phyloP scores from a whole-genome alignment of 1,284 basidiomycete species.

The Tremellales sp. region DNA sequence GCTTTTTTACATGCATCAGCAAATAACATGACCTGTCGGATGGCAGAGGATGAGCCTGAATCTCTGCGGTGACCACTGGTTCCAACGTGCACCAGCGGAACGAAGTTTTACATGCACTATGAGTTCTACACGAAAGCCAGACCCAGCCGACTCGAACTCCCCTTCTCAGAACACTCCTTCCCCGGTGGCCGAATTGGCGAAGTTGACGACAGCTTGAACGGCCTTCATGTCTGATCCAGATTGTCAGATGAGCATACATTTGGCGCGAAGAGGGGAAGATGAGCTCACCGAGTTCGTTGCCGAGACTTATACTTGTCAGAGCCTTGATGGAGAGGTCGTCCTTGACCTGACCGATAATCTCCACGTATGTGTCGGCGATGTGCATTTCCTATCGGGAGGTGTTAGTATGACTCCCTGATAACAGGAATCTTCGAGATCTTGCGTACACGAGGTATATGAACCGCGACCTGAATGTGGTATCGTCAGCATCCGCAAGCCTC shows the following conservation, averaged over 20 bases:
- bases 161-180: slow-evolving; percentile 40
- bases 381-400: slow-evolving; percentile 56
- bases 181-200: slow-evolving; percentile 38
- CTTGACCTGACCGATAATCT: slow-evolving; percentile 68
- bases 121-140: too few species aligned
- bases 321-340: slow-evolving; percentile 62
- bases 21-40: too few species aligned
- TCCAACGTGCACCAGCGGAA: too few species aligned
- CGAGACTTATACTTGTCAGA: slow-evolving; percentile 60
- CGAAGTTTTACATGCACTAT: too few species aligned
- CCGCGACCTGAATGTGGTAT: too few species aligned
- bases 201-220: slow-evolving; percentile 41
- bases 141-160: too few species aligned
- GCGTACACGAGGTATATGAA: too few species aligned
- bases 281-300: slow-evolving; percentile 62
- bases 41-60: too few species aligned
- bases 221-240: slow-evolving; percentile 39
- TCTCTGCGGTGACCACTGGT: too few species aligned
- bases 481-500: slow-evolving; percentile 15
- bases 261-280: background rate
- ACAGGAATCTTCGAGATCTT: too few species aligned
- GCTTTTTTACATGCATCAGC: too few species aligned
- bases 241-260: background rate
- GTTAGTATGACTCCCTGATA: too few species aligned
- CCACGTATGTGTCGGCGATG: slow-evolving; percentile 60